A percentile compares a stretch with the other conserved stretches of the same genome.
Conservation (phyloP, 2,329 filamentous ascomycete genomes). For the Drechslerella stenobrocha region DNA sequence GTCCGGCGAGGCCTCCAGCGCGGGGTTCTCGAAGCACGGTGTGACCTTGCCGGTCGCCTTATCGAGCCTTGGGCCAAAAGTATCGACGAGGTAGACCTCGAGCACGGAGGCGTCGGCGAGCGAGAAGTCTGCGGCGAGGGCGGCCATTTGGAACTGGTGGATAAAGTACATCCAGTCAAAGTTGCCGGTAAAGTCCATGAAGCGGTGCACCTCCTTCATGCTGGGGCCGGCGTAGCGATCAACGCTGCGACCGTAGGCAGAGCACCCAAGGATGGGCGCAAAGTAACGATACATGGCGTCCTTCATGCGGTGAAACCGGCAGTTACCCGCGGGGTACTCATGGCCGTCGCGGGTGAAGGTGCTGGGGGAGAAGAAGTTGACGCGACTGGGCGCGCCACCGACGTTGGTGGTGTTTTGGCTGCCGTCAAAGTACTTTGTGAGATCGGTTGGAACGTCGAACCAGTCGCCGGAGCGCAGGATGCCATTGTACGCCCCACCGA, state of each 20-base stretch:
- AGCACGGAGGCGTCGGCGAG: conserved; percentile 12
- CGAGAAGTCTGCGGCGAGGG: conserved; percentile 20
- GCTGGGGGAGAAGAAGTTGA: conserved; percentile 7
- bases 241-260: conserved; percentile 28
- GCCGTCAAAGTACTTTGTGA: conserved; percentile 39
- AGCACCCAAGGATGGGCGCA: conserved; percentile 32
- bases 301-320: conserved; percentile 28
- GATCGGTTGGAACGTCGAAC: conserved; percentile 10
- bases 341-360: conserved; percentile 10
- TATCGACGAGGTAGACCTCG: conserved; percentile 42
- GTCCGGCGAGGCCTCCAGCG: too few species aligned
- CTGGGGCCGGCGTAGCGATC: conserved; percentile 32
- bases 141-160: conserved; percentile 24
- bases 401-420: conserved; percentile 28
- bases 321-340: conserved; percentile 25
- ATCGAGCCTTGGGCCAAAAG: conserved; percentile 36
- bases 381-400: conserved; percentile 1
- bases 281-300: conserved; percentile 33
- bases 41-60: conserved; percentile 5
- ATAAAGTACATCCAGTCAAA: conserved; percentile 43
- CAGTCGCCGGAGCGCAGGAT: conserved; percentile 29
- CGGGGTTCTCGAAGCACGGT: conserved; percentile 22
- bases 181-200: conserved; percentile 29
- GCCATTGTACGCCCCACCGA: conserved; percentile 23
- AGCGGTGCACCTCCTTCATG: conserved; percentile 36